Conservation (phyloP, 2,329 filamentous ascomycete species). For the Aspergillus persii region DNA sequence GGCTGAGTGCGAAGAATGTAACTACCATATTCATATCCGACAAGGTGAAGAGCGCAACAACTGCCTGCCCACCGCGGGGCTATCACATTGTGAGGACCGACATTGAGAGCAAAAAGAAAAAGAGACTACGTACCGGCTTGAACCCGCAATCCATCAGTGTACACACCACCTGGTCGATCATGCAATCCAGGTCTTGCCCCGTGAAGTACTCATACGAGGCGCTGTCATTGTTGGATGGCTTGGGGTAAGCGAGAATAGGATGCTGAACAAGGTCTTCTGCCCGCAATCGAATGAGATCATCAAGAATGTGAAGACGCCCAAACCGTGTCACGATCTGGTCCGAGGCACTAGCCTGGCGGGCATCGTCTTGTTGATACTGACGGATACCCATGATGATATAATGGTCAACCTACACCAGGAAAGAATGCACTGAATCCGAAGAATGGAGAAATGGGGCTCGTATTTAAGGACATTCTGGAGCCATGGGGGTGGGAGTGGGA, state of each 20-base stretch:
- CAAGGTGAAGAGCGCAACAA: constrained; percentile 41
- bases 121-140: constrained; percentile 10
- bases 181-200: constrained; percentile 39
- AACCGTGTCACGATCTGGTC: constrained; percentile 29
- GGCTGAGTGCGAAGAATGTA: constrained; percentile 45
- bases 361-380: constrained; percentile 9
- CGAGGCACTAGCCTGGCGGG: not conserved
- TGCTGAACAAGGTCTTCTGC: constrained; percentile 39
- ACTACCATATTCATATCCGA: constrained; percentile 45
- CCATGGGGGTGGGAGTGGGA: not conserved
- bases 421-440: not conserved
- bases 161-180: constrained; percentile 40
- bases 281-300: constrained; percentile 43
- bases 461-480: constrained; percentile 8
- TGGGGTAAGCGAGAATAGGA: constrained; percentile 45
- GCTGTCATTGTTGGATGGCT: constrained; percentile 25
- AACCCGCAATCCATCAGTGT: constrained; percentile 26
- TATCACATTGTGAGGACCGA: constrained; percentile 1
- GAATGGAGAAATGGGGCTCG: not conserved
- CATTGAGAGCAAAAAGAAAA: not conserved
- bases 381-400: constrained; percentile 18
- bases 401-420: not conserved
- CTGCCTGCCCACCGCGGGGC: constrained; percentile 17
- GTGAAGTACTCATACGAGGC: constrained; percentile 43
- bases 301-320: constrained; percentile 41